Base-by-base conservation (phyloP, 2,329 filamentous ascomycete genomes). In the Penicillium sclerotigenum region DNA sequence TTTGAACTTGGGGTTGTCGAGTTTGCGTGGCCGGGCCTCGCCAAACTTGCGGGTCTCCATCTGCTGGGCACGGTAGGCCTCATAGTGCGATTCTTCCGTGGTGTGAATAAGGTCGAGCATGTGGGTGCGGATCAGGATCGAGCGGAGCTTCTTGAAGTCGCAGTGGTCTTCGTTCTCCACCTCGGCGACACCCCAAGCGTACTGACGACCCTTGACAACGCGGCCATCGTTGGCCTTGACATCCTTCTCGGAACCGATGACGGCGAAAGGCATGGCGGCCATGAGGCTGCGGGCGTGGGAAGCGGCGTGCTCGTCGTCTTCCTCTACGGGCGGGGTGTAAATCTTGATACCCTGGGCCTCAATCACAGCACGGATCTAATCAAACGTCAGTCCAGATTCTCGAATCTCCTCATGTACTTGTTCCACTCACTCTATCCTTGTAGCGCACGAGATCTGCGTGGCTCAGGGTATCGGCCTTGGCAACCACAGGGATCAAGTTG, bases 1-100 rank as follows among this genome's bases (percentile, higher is more conserved):
- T 86, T 99, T 99, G 86, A 97, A 99, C 83, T 99, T 99, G 80
- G 94, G 94, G 83, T 99, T 99, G 81, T 99, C 94, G 69, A 99
- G 83, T 86, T 99, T 99, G 79, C 93, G 85, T 68, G 94, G 94
- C 66, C 93, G 87, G 58, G 92, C 93, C 81, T 99, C 95, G 78
- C 94, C 94, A 69, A 99, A 97, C 81, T 99, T 99, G 80, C 94
- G 87, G 48, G 94, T 99, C 83, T 99, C 94, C 94, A 99, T 99
- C 80, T 99, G 95, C 79, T 96, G 91, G 53, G 94, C 94, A 70
- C 94, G 93, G 83, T 99, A 99, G 59, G 91, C 93, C 80, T 99
- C 94, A 82, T 99, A 99, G 84, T 99, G 94, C 70, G 91, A 87
- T 83, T 99, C 94, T 80, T 99, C 94, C 67, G 94, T 99, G 63